Evolutionary conservation across 768 basidiomycete species (phyloP), one percentile per base, ranked within the genome.

Genomic region (Mycena maculata): DNA sequence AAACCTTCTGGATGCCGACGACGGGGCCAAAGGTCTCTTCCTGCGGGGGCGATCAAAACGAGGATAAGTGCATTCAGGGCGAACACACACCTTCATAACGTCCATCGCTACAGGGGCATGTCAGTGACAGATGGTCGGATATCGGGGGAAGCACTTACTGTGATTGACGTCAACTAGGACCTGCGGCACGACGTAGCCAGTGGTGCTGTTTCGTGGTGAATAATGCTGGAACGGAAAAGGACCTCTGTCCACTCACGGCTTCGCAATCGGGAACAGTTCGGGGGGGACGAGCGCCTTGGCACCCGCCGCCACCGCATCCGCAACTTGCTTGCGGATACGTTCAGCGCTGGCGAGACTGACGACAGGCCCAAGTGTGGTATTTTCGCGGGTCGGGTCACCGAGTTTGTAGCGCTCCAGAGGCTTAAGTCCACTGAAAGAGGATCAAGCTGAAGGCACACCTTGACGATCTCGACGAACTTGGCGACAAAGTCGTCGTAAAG

Each of bases 1-100:
- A n/a, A 76, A 94, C 96, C 85, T 95, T 96, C 79, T 94, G 92
- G 67, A 99, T 95, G 13, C 96, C 96, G 30, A 98, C 83, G 8
- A 98, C 86, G 0, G 98, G 98, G 0, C 98, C 98, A 69, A 98
- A 98, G 0, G 94, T 94, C 79, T 96, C 93, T 78, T 92, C 90
- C 90, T 92, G 66, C 12, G 58, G 23, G 58, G 9, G 54, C 1
- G 27, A 15, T 60, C 22, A 73, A 55, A 38, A n/a, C 3, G 10
- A 61, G 16, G 31, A 9, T 31, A n/a, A 25, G 30, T 13, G 28
- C 25, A 44, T 22, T 20, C 16, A 30, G 48, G 23, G 8, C 20
- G 41, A 18, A 12, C 23, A 60, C 80, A 5, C 71, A 91, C 96
- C 83, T 80, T 94, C 96, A 99, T 98, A 33, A 98, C 82, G 27